A percentile compares a stretch with the other conserved stretches of the same genome.
Evolutionary conservation across 1,284 basidiomycete species (phyloP).

Genomic region (Nidula niveotomentosa): DNA sequence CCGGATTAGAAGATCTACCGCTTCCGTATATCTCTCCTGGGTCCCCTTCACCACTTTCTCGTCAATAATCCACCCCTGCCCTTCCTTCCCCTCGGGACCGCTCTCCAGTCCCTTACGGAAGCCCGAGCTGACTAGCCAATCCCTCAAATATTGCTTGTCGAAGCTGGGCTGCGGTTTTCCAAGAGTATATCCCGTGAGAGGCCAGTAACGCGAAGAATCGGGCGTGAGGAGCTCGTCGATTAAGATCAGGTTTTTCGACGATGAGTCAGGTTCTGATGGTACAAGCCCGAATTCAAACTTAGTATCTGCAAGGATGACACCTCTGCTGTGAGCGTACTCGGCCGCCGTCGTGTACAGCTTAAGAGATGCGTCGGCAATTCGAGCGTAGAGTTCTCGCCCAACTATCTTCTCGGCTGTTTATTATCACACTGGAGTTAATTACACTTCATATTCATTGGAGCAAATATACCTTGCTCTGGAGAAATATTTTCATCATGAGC

Average conservation of each 20-base stretch:
- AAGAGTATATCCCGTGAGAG: conserved; percentile 68
- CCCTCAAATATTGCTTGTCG: conserved; percentile 96
- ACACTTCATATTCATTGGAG: not conserved
- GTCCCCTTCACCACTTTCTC: conserved; percentile 80
- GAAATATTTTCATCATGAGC: conserved; percentile 98
- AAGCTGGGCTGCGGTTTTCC: conserved; percentile 88
- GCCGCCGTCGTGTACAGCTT: conserved; percentile 80
- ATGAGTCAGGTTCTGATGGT: conserved; percentile 24
- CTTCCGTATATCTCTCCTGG: conserved; percentile 76
- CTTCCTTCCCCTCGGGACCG: conserved; percentile 65
- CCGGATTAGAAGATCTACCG: conserved; percentile 63
- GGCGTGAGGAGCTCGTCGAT: conserved; percentile 97
- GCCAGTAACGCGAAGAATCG: conserved; percentile 98
- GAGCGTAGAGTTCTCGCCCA: conserved; percentile 64
- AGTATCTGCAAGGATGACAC: conserved; percentile 96
- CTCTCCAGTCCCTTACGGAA: conserved; percentile 81
- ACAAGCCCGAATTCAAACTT: conserved; percentile 89
- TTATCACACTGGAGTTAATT: not conserved
- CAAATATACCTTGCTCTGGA: conserved; percentile 74
- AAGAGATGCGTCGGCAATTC: conserved; percentile 61
- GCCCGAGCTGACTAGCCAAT: conserved; percentile 79
- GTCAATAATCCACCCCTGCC: conserved; percentile 75
- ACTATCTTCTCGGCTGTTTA: conserved; percentile 61
- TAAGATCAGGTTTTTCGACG: conserved; percentile 68
- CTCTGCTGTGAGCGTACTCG: conserved; percentile 72